phyloP scores from a whole-genome alignment of 1,284 basidiomycete species.

The Mrakiaceae sp. region DNA sequence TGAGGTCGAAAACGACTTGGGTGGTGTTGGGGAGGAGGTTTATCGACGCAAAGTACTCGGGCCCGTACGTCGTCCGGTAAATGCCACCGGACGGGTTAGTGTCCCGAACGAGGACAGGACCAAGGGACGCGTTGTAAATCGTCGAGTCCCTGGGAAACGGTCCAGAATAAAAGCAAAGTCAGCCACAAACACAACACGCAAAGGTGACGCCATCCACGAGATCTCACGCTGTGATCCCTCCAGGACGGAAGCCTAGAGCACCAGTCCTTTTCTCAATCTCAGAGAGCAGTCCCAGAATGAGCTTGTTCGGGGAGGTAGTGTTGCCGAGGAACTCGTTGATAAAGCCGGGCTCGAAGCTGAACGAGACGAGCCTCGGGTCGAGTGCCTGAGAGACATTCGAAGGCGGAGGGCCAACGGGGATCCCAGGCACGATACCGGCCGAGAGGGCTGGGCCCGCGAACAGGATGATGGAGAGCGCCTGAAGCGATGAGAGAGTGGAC shows the following conservation, averaged over 20 bases:
- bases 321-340: constrained; percentile 32
- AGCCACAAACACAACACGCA: background rate
- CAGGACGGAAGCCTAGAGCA: constrained; percentile 27
- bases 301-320: constrained; percentile 27
- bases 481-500: no score
- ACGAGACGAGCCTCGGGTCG: constrained; percentile 29
- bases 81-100: constrained; percentile 29
- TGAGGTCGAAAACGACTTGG: constrained; percentile 30
- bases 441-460: no score
- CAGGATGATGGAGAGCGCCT: no score
- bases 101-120: background rate
- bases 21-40: constrained; percentile 30
- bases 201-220: background rate
- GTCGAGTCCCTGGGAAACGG: constrained; percentile 28
- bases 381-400: constrained; percentile 27
- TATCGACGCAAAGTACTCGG: constrained; percentile 30
- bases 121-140: constrained; percentile 24
- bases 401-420: background rate
- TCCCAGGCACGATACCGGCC: background rate
- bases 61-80: constrained; percentile 31
- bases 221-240: constrained; percentile 32
- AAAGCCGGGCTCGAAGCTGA: constrained; percentile 34
- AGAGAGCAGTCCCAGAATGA: constrained; percentile 30
- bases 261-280: constrained; percentile 33
- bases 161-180: background rate